These are phyloP conservation scores for Ophiosphaerella korrae DNA, from an alignment of 2,329 filamentous ascomycete genomes.

Conservation along the genomic window DNA sequence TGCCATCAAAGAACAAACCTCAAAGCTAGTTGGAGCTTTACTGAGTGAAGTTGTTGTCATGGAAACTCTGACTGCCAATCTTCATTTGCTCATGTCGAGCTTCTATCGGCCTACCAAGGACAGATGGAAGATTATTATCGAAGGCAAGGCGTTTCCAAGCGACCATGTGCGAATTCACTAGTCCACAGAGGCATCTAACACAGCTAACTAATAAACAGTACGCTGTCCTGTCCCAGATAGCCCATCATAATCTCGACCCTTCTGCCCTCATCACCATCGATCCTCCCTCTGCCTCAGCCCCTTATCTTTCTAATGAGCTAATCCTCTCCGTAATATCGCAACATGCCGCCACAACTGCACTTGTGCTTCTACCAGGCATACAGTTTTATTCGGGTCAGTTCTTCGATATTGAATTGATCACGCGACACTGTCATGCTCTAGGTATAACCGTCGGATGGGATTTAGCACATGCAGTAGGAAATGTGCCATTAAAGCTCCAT, in stretches of 20 bases:
- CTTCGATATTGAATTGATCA: conserved; percentile 82
- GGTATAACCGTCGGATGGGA: conserved; percentile 85
- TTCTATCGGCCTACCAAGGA: conserved; percentile 75
- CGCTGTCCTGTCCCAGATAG: conserved; percentile 80
- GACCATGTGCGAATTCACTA: conserved; percentile 65
- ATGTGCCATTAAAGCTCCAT: conserved; percentile 78
- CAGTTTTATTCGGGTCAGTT: conserved; percentile 93
- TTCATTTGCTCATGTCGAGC: conserved; percentile 82
- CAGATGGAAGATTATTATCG: conserved; percentile 81
- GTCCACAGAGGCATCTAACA: background rate
- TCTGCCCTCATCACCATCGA: conserved; percentile 76
- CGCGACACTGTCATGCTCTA: conserved; percentile 71
- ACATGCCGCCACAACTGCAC: conserved; percentile 72
- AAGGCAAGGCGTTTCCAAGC: conserved; percentile 88
- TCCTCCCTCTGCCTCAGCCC: conserved; percentile 56
- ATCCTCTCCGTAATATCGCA: conserved; percentile 76
- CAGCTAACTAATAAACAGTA: conserved; percentile 59
- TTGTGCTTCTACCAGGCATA: conserved; percentile 82
- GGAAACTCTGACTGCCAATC: conserved; percentile 82
- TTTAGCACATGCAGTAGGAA: conserved; percentile 83
- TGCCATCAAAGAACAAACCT: conserved; percentile 70
- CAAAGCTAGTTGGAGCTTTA: conserved; percentile 75
- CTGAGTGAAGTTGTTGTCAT: conserved; percentile 81
- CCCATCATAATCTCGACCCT: conserved; percentile 68
- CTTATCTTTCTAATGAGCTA: conserved; percentile 71